Evolutionary conservation across 768 basidiomycete species (phyloP), one percentile per base, ranked within the genome.

Genomic region (Boletus subcaerulescens): DNA sequence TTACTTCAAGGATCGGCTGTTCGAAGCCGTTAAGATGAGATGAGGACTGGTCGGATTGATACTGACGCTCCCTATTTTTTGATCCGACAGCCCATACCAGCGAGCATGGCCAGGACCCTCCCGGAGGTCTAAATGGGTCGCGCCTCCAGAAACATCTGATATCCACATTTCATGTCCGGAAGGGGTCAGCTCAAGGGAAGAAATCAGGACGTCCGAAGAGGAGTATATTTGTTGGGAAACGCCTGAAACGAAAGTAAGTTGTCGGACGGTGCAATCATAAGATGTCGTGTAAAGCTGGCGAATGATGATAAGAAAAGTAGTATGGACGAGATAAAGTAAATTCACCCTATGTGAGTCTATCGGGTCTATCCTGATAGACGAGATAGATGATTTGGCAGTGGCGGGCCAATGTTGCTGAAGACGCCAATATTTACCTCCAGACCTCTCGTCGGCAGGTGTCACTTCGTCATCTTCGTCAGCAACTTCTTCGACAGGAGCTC

Each of bases 401-500:
- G 86, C 85, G 0, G 91, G 91, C 91, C 91, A 93, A 60, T 93
- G 91, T 20, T 79, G 73, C 64, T 93, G 91, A 47, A 93, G 70
- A 11, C 84, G 80, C 86, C 87, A 93, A 63, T 86, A 86, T 68
- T 81, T 86, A 4, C 91, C 91, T n/a, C 80, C 79, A 67, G 86
- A 85, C 32, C 66, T 62, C 36, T 81, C 77, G 17, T 65, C 63
- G 20, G 65, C 67, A 12, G 73, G 50, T 31, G 66, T 53, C 22
- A 75, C 72, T 46, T 83, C 80, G 0, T 70, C 83, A 53, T 89
- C 88, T 42, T 87, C 88, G 50, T 88, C 87, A 3, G 74, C 75
- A 1, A 74, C 75, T 61, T 90, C 89, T 31, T 89, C 87, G 20
- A 71, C 61, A 10, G 83, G 73, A 3, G 91, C 89, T 57, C 81